Evolutionary conservation across 2,329 filamentous ascomycete genomes (phyloP), one percentile per base, ranked within the genome.

Genomic region (Coniochaeta sp.): DNA sequence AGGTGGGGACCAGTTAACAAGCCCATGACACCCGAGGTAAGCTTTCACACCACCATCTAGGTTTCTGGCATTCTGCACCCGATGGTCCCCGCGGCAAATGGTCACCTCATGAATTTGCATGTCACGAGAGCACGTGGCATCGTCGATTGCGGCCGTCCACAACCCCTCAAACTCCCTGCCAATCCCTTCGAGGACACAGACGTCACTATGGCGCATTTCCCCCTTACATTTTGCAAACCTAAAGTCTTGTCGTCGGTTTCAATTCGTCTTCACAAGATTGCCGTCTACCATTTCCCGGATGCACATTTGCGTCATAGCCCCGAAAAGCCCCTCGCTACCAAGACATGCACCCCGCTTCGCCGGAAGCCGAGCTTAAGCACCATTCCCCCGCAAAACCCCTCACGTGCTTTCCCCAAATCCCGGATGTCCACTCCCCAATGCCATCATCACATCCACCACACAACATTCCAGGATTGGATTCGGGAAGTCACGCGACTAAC

Each of bases 1-100:
- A 81, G 79, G 79, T 98, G 95, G 95, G 95, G 95, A 71, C 93
- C 95, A 60, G 95, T 99, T 68, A 99, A 99, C 85, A 98, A 98
- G 86, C 90, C 93, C 73, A 99, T 99, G 95, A 88, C 86, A 68
- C 86, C 92, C 70, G 93, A 98, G 77, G 95, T 98, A 89, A 87
- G 90, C 80, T 55, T 36, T 28, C 28, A 34, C 54, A 56, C 54
- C 26, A 56, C 57, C 17, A 12, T 19, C 58, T n/a, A 60, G n/a
- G 24, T 54, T 57, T 36, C 10, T 28, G 22, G 28, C 54, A 14
- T 17, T 22, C n/a, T 17, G 26, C 47, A 52, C 26, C 42, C 42
- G 42, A 47, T 47, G 10, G 42, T 26, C 42, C 42, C n/a, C n/a
- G n/a, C n/a, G 42, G 42, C 42, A 22, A 28, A 52, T 52, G 24